These are phyloP conservation scores for Funneliformis caledonium DNA, from an alignment of 371 early-diverging fungal species.

Conservation along the genomic window DNA sequence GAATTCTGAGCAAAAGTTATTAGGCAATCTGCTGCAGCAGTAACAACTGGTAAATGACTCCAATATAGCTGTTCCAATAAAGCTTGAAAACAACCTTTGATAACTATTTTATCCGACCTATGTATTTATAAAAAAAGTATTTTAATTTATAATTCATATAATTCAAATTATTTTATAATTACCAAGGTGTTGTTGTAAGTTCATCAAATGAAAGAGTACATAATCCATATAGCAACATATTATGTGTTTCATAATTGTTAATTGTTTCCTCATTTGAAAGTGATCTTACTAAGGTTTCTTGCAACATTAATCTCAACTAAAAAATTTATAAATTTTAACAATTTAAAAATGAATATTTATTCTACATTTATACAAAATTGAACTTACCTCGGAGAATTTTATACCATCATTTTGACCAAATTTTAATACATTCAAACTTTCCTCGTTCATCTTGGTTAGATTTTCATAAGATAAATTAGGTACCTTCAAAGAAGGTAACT, in stretches of 20 bases:
- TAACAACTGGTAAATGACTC: constrained; percentile 63
- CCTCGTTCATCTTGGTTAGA: constrained; percentile 4
- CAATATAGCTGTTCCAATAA: constrained; percentile 73
- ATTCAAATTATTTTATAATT: not conserved
- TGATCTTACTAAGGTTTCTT: constrained; percentile 14
- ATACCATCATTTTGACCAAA: constrained; percentile 20
- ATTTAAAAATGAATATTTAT: not conserved
- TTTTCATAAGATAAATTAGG: constrained; percentile 39
- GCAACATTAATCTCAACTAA: constrained; percentile 25
- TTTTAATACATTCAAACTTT: not conserved
- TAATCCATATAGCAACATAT: constrained; percentile 62
- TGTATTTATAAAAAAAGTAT: not conserved
- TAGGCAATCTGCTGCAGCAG: constrained; percentile 70
- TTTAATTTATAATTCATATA: not conserved
- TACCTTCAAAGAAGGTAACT: constrained; percentile 24
- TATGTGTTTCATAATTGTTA: constrained; percentile 52
- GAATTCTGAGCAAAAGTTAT: constrained; percentile 69
- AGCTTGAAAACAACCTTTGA: constrained; percentile 63
- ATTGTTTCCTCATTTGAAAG: constrained; percentile 21
- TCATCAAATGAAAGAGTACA: constrained; percentile 63
- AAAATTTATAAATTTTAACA: not conserved
- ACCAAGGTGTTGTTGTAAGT: constrained; percentile 45
- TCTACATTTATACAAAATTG: not conserved
- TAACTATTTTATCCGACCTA: constrained; percentile 53
- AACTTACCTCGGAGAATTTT: constrained; percentile 29